These are phyloP conservation scores for Debaryomyces hansenii DNA, from an alignment of 805 yeast species.

Conservation along the genomic window DNA sequence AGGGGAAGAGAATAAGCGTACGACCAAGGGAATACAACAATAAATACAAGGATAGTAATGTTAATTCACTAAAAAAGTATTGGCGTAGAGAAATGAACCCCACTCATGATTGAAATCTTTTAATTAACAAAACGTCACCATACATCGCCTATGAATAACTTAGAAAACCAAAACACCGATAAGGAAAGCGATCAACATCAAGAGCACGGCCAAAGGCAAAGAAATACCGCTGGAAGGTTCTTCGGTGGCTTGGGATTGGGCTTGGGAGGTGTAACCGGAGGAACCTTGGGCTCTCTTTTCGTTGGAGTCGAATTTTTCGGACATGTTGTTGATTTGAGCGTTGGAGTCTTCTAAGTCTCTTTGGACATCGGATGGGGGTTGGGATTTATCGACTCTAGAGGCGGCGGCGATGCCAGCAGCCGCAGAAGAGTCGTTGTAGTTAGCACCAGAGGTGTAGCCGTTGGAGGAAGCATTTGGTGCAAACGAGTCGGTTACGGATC, in stretches of 20 bases:
- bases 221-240: slow-evolving; percentile 51
- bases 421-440: slow-evolving; percentile 17
- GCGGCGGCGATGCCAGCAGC: slow-evolving; percentile 16
- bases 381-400: slow-evolving; percentile 6
- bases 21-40: too few relatives aligned
- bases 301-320: slow-evolving; percentile 46
- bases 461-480: slow-evolving; percentile 9
- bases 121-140: too few relatives aligned
- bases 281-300: slow-evolving; percentile 19
- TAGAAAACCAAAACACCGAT: slow-evolving; percentile 74
- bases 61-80: neutral
- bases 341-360: slow-evolving; percentile 40
- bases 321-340: slow-evolving; percentile 42
- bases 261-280: slow-evolving; percentile 9
- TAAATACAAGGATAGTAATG: neutral
- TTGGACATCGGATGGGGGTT: slow-evolving; percentile 16
- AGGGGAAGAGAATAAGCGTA: too few relatives aligned
- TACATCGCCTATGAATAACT: slow-evolving; percentile 5
- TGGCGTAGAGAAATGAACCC: too few relatives aligned
- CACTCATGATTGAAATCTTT: too few relatives aligned
- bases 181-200: slow-evolving; percentile 51
- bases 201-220: slow-evolving; percentile 50
- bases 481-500: slow-evolving; percentile 11
- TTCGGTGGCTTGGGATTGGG: slow-evolving; percentile 11
- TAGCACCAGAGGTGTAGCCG: slow-evolving; percentile 17